Evolutionary conservation across 1,284 basidiomycete species (phyloP), one percentile per base, ranked within the genome.

Genomic region (Stereum hirsutum): DNA sequence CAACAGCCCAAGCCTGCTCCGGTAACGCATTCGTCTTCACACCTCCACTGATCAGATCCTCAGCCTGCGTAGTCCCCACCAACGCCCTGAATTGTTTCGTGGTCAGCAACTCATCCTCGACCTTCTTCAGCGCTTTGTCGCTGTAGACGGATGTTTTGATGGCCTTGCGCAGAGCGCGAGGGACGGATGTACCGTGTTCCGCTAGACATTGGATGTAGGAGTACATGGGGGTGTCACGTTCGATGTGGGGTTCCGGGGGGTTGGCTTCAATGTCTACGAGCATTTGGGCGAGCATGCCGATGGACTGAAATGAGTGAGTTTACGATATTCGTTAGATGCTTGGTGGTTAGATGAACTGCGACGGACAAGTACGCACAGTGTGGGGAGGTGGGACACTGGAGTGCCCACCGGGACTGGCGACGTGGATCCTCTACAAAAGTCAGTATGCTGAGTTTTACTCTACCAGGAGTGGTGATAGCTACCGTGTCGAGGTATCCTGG

Each of bases 341-440:
- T 5, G 15, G 14, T 12, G 11, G 20, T 26, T 10, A n/a, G 19
- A 3, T n/a, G 6, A 20, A 27, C 15, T 30, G n/a, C 41, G 24
- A 28, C 33, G 12, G 6, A 3, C 19, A 41, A 14, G 30, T n/a
- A 44, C 61, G 43, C 49, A 76, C 75, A 3, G 74, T 77, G 51
- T 77, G 75, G 27, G 59, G 48, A 24, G 78, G 78, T 14, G 81
- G 81, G 7, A 69, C 62, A 41, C 75, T 80, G 4, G 78, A 81
- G 56, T 86, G 83, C 0, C 85, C 83, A 7, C 83, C 84, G 1
- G 70, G 66, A 2, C 78, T 72, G 17, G 66, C 54, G 14, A 82
- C 70, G 14, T 68, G 62, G 31, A 83, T 57, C 20, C 67, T 65
- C 21, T n/a, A n/a, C n/a, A n/a, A n/a, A 78, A 66, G 49, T 82